These are phyloP conservation scores for Ziziphus jujuba DNA, from an alignment of 306 rosid genomes.

Conservation along the genomic window DNA sequence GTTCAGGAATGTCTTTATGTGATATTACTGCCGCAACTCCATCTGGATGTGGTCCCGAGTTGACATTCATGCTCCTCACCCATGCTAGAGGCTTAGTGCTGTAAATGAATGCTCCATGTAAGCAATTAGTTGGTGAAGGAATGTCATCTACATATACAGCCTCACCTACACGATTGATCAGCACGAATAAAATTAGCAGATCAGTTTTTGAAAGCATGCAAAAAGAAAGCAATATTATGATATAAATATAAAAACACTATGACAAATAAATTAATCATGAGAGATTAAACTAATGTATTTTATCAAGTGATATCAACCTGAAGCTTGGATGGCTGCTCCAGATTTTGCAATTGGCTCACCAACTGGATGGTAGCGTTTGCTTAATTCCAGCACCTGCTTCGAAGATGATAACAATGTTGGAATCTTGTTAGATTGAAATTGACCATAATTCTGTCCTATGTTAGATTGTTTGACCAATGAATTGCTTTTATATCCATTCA, in stretches of 20 bases:
- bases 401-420: conserved; percentile 56
- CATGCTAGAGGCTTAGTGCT: conserved; percentile 76
- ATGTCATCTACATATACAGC: conserved; percentile 92
- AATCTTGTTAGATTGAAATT: conserved; percentile 18
- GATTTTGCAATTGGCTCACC: conserved; percentile 70
- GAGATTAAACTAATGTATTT: background rate
- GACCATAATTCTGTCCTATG: conserved; percentile 26
- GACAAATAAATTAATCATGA: no score
- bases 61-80: conserved; percentile 55
- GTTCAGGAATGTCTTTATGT: conserved; percentile 64
- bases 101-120: conserved; percentile 69
- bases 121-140: conserved; percentile 81
- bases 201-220: background rate
- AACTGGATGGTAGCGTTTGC: conserved; percentile 56
- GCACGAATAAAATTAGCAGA: background rate
- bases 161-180: conserved; percentile 61
- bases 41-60: conserved; percentile 40
- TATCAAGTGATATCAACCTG: conserved; percentile 53
- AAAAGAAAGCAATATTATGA: background rate
- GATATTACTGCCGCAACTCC: conserved; percentile 62
- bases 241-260: background rate
- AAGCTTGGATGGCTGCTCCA: conserved; percentile 81
- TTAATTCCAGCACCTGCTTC: conserved; percentile 54
- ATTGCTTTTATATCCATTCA: conserved; percentile 18
- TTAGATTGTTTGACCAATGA: conserved; percentile 17